These are phyloP conservation scores for Candida boleticola DNA, from an alignment of 805 yeast genomes.

Conservation along the genomic window DNA sequence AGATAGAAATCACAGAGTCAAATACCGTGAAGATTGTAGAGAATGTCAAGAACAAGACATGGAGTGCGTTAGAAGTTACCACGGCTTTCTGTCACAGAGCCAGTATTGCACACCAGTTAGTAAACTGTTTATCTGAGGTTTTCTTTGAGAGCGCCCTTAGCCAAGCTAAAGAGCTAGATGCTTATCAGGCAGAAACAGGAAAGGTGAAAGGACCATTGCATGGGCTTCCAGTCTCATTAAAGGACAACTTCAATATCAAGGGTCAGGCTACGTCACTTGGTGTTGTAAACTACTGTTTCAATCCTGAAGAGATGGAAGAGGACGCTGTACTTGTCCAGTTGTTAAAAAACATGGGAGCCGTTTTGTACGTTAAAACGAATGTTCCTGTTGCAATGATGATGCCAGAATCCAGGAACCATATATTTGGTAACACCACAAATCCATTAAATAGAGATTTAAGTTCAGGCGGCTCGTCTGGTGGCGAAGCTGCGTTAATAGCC, in stretches of 20 bases:
- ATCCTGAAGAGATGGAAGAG: slow-evolving; percentile 29
- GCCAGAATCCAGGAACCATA: slow-evolving; percentile 44
- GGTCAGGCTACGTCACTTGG: slow-evolving; percentile 53
- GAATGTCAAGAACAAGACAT: slow-evolving; percentile 30
- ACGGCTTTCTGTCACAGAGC: slow-evolving; percentile 60
- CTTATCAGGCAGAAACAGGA: slow-evolving; percentile 15
- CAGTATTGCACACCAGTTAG: slow-evolving; percentile 55
- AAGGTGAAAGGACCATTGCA: slow-evolving; percentile 25
- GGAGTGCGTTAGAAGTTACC: slow-evolving; percentile 45
- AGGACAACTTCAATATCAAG: slow-evolving; percentile 45
- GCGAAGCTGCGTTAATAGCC: slow-evolving; percentile 49
- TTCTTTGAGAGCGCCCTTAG: slow-evolving; percentile 27
- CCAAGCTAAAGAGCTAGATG: slow-evolving; percentile 24
- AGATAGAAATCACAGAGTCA: slow-evolving; percentile 39
- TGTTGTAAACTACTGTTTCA: slow-evolving; percentile 41
- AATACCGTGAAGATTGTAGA: slow-evolving; percentile 23
- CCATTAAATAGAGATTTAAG: slow-evolving; percentile 43
- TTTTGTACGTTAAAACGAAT: slow-evolving; percentile 53
- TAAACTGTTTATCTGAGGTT: slow-evolving; percentile 38
- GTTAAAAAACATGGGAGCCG: slow-evolving; percentile 48
- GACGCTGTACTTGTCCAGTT: slow-evolving; percentile 40
- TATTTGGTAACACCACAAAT: slow-evolving; percentile 47
- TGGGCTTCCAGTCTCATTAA: slow-evolving; percentile 31
- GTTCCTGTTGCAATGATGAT: slow-evolving; percentile 52
- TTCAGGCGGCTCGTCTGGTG: slow-evolving; percentile 57